These are phyloP conservation scores for Trichoderma breve DNA, from an alignment of 2,329 filamentous ascomycete species.

Conservation along the genomic window DNA sequence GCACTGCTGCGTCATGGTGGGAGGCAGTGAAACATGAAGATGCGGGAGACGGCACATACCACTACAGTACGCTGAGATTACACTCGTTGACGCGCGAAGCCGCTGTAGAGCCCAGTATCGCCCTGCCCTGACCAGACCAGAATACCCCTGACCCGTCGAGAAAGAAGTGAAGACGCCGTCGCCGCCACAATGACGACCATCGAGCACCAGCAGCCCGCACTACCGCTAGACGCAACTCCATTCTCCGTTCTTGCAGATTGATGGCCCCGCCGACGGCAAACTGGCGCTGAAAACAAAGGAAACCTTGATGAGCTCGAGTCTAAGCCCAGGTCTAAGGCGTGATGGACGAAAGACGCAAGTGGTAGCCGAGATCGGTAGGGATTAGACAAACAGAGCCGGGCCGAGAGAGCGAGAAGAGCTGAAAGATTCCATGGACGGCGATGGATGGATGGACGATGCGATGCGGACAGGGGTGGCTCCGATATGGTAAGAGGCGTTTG, in stretches of 20 bases:
- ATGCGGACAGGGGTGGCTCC: not conserved
- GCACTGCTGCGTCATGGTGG: not conserved
- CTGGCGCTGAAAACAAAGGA: not conserved
- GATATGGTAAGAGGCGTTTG: not conserved
- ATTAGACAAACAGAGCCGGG: constrained; percentile 2
- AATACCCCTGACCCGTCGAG: not conserved
- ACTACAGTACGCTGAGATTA: not conserved
- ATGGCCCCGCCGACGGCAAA: not conserved
- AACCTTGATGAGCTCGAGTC: no score
- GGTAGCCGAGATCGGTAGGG: constrained; percentile 7
- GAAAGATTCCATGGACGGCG: not conserved
- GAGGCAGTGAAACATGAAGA: not conserved
- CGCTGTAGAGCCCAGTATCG: not conserved
- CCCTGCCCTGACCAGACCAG: not conserved
- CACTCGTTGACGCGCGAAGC: not conserved
- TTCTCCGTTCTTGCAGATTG: not conserved
- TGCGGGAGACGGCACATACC: not conserved
- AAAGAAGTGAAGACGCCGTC: not conserved
- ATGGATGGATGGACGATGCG: not conserved
- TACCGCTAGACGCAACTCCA: not conserved
- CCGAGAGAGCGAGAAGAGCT: not conserved
- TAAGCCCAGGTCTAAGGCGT: no score
- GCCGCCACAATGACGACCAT: not conserved
- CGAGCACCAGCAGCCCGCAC: not conserved
- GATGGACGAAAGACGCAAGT: not conserved